A percentile compares a stretch with the other conserved stretches of the same genome.
Conservation (phyloP, 176 grass and related monocot genomes). For the Coix lacrymajobi region DNA sequence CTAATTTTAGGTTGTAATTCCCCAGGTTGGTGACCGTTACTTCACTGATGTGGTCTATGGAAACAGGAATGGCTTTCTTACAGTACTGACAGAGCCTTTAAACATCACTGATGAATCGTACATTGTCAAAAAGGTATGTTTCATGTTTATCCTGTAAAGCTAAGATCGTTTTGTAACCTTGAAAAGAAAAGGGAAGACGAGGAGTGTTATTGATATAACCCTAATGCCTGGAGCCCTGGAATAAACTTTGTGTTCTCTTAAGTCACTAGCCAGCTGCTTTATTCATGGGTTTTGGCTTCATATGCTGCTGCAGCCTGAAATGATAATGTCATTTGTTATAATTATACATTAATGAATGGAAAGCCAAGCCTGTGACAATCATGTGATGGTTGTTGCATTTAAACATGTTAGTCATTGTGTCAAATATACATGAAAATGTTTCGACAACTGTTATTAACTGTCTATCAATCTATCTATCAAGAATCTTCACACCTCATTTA, state of each 20-base stretch:
- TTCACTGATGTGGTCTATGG: constrained; percentile 95
- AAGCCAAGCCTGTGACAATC: not conserved
- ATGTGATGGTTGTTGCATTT: not conserved
- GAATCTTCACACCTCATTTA: not conserved
- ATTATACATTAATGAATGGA: not conserved
- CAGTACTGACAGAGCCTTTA: constrained; percentile 79
- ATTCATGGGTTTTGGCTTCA: not conserved
- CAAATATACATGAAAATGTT: not conserved
- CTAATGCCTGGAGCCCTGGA: not conserved
- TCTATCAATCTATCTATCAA: not conserved
- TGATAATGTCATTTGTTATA: not conserved
- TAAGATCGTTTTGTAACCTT: not conserved
- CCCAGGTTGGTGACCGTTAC: constrained; percentile 86
- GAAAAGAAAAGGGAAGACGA: not conserved
- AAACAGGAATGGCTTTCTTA: constrained; percentile 88
- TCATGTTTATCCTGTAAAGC: not conserved
- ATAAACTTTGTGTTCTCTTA: not conserved
- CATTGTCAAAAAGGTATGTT: constrained; percentile 70
- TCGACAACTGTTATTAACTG: not conserved
- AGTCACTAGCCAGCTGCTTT: not conserved
- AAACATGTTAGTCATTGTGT: not conserved
- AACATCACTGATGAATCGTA: constrained; percentile 59
- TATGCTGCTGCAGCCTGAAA: not conserved
- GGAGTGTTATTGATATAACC: not conserved
- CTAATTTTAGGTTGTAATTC: constrained; percentile 23